These are phyloP conservation scores for Populus hybrid DNA, from an alignment of 441 rosid genomes.

Conservation along the genomic window DNA sequence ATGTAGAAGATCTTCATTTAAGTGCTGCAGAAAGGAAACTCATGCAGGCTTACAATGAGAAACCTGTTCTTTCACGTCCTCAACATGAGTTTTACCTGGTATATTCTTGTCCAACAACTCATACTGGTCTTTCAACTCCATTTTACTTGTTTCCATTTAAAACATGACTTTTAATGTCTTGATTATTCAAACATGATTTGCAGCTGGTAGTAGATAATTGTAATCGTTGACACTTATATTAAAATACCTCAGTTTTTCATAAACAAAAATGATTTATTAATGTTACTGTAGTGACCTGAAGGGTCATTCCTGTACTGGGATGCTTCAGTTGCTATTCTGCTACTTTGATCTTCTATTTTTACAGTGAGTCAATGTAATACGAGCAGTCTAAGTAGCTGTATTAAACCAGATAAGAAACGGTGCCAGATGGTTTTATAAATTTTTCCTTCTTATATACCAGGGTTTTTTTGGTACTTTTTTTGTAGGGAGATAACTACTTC, in stretches of 20 bases:
- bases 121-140: not conserved
- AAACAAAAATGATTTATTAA: not conserved
- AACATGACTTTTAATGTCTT: not conserved
- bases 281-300: not conserved
- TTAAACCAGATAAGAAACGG: not conserved
- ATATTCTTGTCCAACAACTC: slow-evolving; percentile 21
- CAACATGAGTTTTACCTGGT: slow-evolving; percentile 74
- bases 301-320: not conserved
- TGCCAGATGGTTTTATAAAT: not conserved
- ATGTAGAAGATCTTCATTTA: slow-evolving; percentile 77
- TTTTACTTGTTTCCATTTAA: not conserved
- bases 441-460: not conserved
- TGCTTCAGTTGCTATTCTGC: not conserved
- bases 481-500: slow-evolving; percentile 72
- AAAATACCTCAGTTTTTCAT: not conserved
- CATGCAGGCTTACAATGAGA: slow-evolving; percentile 91
- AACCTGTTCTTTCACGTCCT: slow-evolving; percentile 94
- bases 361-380: not conserved
- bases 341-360: not conserved
- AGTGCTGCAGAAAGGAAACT: slow-evolving; percentile 83
- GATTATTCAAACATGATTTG: not conserved
- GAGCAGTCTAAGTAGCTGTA: not conserved
- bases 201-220: not conserved
- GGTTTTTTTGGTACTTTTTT: not conserved
- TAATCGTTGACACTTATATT: too few species aligned